These are phyloP conservation scores for Zygotorulaspora sp. DNA, from an alignment of 805 yeast species.

Conservation along the genomic window DNA sequence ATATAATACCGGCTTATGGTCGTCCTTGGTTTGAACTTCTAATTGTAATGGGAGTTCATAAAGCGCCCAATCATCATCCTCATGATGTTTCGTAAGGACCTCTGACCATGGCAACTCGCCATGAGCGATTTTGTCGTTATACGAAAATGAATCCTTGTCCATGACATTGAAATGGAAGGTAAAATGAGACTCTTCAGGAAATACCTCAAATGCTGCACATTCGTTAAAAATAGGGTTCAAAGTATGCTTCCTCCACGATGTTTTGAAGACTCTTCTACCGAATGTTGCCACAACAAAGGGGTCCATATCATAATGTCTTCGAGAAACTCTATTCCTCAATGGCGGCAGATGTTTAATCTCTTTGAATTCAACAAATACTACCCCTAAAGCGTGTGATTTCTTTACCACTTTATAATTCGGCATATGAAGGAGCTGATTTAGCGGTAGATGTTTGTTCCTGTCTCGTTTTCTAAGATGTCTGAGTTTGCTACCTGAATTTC, in stretches of 20 bases:
- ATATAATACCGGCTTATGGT: slow-evolving; percentile 45
- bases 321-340: slow-evolving; percentile 53
- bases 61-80: slow-evolving; percentile 21
- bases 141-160: slow-evolving; percentile 80
- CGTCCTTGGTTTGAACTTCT: slow-evolving; percentile 14
- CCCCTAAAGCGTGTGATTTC: slow-evolving; percentile 48
- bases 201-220: slow-evolving; percentile 70
- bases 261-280: slow-evolving; percentile 81
- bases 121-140: slow-evolving; percentile 76
- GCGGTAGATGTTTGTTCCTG: slow-evolving; percentile 3
- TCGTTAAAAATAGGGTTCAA: slow-evolving; percentile 80
- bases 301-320: slow-evolving; percentile 84
- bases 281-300: slow-evolving; percentile 91
- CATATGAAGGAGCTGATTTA: slow-evolving; percentile 6
- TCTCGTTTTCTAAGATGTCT: slow-evolving; percentile 7
- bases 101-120: slow-evolving; percentile 54
- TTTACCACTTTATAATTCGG: slow-evolving; percentile 29
- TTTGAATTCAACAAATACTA: slow-evolving; percentile 69
- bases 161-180: slow-evolving; percentile 66
- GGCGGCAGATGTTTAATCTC: slow-evolving; percentile 79
- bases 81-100: slow-evolving; percentile 35
- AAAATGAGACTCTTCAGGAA: slow-evolving; percentile 58
- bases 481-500: slow-evolving; percentile 9
- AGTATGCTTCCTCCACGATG: slow-evolving; percentile 79
- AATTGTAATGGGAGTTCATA: slow-evolving; percentile 39